These are phyloP conservation scores for Penicillium ucsense DNA, from an alignment of 495 filamentous ascomycete genomes.

Conservation along the genomic window DNA sequence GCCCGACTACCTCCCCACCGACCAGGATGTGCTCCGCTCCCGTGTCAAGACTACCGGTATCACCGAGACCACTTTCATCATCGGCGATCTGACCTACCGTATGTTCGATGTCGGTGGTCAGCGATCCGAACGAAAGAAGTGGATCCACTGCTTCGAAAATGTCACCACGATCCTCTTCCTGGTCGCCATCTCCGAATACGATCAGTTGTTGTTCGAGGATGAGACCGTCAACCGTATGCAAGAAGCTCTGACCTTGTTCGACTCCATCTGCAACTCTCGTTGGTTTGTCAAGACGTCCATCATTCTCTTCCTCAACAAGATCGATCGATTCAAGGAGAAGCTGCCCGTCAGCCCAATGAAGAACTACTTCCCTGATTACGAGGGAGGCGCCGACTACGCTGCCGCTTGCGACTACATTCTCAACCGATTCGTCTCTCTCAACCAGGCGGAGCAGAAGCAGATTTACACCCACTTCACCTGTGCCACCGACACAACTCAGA, in stretches of 20 bases:
- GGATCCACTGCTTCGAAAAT: conserved; percentile 99
- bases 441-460: conserved; percentile 98
- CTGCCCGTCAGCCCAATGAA: conserved; percentile 98
- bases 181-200: conserved; percentile 98
- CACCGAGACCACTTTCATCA: conserved; percentile 96
- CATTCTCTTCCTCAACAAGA: conserved; percentile 99
- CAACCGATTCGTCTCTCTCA: conserved; percentile 91
- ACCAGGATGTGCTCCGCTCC: conserved; percentile 94
- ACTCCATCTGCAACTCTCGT: conserved; percentile 97
- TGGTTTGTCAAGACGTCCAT: conserved; percentile 99
- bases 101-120: conserved; percentile 99
- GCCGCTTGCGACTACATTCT: conserved; percentile 95
- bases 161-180: conserved; percentile 98
- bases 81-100: conserved; percentile 92
- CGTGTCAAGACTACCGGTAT: conserved; percentile 99
- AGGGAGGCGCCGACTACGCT: conserved; percentile 84
- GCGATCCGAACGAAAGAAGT: conserved; percentile 99
- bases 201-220: conserved; percentile 95
- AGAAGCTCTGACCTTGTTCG: conserved; percentile 93
- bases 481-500: conserved; percentile 95
- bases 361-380: conserved; percentile 99
- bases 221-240: conserved; percentile 91
- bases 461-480: conserved; percentile 99
- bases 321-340: conserved; percentile 99
- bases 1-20: conserved; percentile 89